Evolutionary conservation across 768 basidiomycete species (phyloP).

Genomic region (Mycena galopus): DNA sequence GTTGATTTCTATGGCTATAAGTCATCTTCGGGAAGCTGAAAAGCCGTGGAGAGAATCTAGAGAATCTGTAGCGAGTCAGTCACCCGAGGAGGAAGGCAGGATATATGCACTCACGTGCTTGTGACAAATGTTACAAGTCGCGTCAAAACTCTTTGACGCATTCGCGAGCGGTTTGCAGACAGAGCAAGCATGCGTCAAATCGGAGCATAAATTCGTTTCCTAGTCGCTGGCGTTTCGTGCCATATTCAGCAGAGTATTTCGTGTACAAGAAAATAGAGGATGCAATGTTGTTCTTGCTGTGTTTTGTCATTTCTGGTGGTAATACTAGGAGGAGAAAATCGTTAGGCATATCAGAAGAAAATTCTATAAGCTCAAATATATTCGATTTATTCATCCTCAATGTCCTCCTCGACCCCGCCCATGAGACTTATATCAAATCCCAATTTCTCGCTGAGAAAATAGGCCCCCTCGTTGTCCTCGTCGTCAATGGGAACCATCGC

Average conservation of each 20-base stretch:
- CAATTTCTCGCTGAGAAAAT: conserved; percentile 21
- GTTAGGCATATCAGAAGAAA: not conserved
- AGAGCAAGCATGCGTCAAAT: not conserved
- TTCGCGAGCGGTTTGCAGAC: too few relatives aligned
- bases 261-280: not conserved
- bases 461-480: not conserved
- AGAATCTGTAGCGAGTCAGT: not conserved
- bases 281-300: too few relatives aligned
- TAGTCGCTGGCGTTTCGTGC: too few relatives aligned
- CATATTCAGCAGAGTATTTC: too few relatives aligned
- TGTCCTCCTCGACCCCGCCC: not conserved
- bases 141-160: not conserved
- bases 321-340: too few relatives aligned
- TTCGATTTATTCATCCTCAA: not conserved
- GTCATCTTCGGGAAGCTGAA: not conserved
- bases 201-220: too few relatives aligned
- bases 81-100: not conserved
- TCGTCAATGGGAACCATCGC: conserved; percentile 29
- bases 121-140: not conserved
- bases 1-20: not conserved
- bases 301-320: too few relatives aligned
- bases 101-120: not conserved
- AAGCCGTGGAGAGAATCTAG: not conserved
- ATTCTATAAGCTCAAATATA: too few relatives aligned
- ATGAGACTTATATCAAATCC: conserved; percentile 5